These are phyloP conservation scores for Pulveroboletus sp. DNA, from an alignment of 768 basidiomycete species.

Conservation along the genomic window DNA sequence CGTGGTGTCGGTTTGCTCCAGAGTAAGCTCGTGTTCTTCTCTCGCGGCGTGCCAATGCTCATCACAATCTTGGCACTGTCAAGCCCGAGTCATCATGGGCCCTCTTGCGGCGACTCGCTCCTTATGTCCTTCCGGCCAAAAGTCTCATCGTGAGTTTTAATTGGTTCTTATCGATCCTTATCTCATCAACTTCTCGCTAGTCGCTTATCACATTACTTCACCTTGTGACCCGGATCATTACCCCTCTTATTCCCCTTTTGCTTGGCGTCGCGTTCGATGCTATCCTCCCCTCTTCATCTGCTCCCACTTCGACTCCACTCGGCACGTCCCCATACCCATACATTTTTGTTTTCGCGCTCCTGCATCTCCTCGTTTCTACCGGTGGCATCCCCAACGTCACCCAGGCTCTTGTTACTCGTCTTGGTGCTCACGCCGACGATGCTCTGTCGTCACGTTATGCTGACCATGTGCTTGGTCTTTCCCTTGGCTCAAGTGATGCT, in stretches of 20 bases:
- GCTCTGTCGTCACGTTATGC: slow-evolving; percentile 61
- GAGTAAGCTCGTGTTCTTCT: slow-evolving; percentile 7
- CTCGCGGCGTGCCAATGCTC: background rate
- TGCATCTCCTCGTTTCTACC: slow-evolving; percentile 74
- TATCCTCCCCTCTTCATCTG: slow-evolving; percentile 16
- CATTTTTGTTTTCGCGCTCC: slow-evolving; percentile 61
- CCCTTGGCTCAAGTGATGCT: slow-evolving; percentile 78
- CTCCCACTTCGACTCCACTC: slow-evolving; percentile 20
- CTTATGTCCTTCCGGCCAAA: slow-evolving; percentile 21
- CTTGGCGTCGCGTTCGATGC: slow-evolving; percentile 46
- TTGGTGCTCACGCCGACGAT: slow-evolving; percentile 86
- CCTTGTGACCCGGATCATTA: slow-evolving; percentile 73
- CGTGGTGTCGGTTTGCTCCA: background rate
- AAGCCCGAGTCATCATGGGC: slow-evolving; percentile 18
- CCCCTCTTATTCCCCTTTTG: slow-evolving; percentile 65
- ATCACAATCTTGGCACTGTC: background rate
- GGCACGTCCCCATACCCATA: slow-evolving; percentile 62
- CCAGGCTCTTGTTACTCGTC: slow-evolving; percentile 77
- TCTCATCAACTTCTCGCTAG: slow-evolving; percentile 34
- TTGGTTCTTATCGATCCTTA: background rate
- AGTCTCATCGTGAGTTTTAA: slow-evolving; percentile 21
- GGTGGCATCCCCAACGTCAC: slow-evolving; percentile 73
- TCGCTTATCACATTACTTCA: slow-evolving; percentile 68
- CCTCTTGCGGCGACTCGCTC: slow-evolving; percentile 14
- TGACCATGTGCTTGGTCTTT: slow-evolving; percentile 84